A percentile compares a stretch with the other conserved stretches of the same genome.
Evolutionary conservation across 2,329 filamentous ascomycete species (phyloP).

Genomic region (Scopulariopsis brevicaulis): DNA sequence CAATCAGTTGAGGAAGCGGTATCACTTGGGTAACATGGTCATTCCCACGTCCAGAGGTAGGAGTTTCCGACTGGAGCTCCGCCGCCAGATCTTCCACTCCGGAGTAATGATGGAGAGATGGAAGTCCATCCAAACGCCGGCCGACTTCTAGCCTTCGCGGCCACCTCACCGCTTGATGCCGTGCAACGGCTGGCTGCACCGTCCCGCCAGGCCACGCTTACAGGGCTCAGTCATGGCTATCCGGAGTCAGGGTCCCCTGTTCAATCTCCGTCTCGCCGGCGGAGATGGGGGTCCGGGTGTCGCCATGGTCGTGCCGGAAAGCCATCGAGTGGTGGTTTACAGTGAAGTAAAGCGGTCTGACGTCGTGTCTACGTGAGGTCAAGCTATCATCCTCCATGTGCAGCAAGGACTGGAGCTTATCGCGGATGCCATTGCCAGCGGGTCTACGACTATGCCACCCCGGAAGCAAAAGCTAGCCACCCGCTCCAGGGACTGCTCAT

Average conservation of each 20-base stretch:
- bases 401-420: too few species aligned
- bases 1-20: too few species aligned
- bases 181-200: not conserved
- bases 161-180: not conserved
- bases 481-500: too few species aligned
- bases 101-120: not conserved
- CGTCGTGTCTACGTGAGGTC: too few species aligned
- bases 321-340: too few species aligned
- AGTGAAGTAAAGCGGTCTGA: too few species aligned
- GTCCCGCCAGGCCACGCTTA: not conserved
- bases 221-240: not conserved
- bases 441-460: too few species aligned
- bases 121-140: not conserved
- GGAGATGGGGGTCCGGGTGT: too few species aligned
- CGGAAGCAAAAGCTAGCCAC: too few species aligned
- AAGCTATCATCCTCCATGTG: too few species aligned
- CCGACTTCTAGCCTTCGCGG: not conserved
- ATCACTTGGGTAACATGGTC: not conserved
- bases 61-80: not conserved
- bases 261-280: not conserved
- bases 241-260: not conserved
- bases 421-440: too few species aligned
- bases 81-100: not conserved
- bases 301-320: too few species aligned
- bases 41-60: not conserved